These are phyloP conservation scores for Pouteria glomerata DNA, from an alignment of 148 eudicot species.

Conservation along the genomic window DNA sequence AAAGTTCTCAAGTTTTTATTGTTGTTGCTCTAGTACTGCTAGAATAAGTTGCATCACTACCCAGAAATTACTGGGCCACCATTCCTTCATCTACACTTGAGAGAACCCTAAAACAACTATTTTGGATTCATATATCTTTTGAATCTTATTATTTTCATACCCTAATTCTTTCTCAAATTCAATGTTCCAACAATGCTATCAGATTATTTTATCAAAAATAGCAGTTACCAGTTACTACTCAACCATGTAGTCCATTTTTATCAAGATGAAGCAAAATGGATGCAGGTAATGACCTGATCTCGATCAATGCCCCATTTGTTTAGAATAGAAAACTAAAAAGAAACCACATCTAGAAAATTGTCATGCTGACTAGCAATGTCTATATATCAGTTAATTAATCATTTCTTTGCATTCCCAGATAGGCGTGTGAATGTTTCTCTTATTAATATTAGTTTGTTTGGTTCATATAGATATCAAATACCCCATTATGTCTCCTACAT, in stretches of 20 bases:
- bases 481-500: slow-evolving; percentile 9
- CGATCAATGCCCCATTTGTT: neutral
- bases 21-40: neutral
- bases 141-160: no score
- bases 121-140: no score
- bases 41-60: neutral
- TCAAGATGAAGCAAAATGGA: neutral
- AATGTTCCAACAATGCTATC: neutral
- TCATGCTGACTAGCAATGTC: neutral
- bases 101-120: neutral
- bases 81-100: neutral
- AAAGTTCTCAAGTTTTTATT: neutral
- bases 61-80: neutral
- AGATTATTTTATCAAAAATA: neutral
- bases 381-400: neutral
- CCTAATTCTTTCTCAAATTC: no score
- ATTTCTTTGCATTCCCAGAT: neutral
- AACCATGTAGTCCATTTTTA: neutral
- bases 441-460: neutral
- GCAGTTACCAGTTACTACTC: neutral
- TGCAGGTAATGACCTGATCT: neutral
- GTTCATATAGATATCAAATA: slow-evolving; percentile 11
- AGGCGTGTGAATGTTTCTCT: neutral
- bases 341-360: neutral
- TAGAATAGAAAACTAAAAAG: neutral